Base-by-base conservation (phyloP, 345 rosid species). In the Salix suchowensis region DNA sequence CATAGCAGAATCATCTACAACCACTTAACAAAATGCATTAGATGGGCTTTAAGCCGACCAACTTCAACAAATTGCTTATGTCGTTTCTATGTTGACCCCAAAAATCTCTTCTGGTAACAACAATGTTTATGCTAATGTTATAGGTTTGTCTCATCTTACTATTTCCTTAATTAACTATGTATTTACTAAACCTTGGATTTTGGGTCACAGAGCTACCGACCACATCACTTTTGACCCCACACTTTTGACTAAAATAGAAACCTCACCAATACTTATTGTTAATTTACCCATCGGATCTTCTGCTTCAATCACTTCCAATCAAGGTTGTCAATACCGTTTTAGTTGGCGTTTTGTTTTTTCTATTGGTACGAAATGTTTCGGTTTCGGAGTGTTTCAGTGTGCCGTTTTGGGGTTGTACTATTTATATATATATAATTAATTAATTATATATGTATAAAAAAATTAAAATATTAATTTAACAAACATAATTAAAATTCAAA, bases 141-240 rank as follows among this genome's bases (percentile, higher is more conserved):
- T 4, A 19, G 71, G 71, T 39, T 46, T 37, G 71, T 15, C 39
- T 19, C 5, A 1, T 37, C 21, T 14, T 72, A 34, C 12, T 21
- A 67, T 36, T 19, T 10, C 50, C 18, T 36, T 24, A 3, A 67
- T 67, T 6, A 36, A 67, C 37, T 67, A 24, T 39, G 13, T n/a
- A 16, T 67, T 39, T 16, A 36, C 71, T 7, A 67, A 37, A 39
- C 71, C 71, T 67, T 67, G 71, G 71, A 70, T 73, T 62, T 62
- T 36, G 21, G 67, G 34, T 62, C 61, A 24, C n/a, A 36, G 67
- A 37, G 76, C 76, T 18, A 58, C 55, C 7, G 67, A 78, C 12
- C 76, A 78, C 4, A 72, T 78, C 30, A 71, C 30, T 14, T 62
- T 15, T 62, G 12, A 9, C 46, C 12, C 14, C 46, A 42, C 46